These are phyloP conservation scores for Aegilops tauschii DNA, from an alignment of 176 grass and related monocot species.

Conservation along the genomic window DNA sequence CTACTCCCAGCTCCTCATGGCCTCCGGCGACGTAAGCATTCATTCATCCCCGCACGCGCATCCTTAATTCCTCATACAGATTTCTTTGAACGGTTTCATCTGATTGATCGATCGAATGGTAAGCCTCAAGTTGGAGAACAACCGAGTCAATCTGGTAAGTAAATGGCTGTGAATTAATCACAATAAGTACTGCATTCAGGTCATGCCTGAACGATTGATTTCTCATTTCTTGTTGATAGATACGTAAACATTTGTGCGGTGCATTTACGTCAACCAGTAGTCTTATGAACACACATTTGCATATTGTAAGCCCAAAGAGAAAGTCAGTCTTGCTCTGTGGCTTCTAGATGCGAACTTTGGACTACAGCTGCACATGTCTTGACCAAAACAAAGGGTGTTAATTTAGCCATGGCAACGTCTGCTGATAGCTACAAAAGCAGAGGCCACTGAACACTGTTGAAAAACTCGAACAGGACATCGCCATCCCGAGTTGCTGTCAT, in stretches of 20 bases:
- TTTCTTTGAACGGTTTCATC: background rate
- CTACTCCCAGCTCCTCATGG: constrained; percentile 70
- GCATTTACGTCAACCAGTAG: background rate
- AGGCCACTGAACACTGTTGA: background rate
- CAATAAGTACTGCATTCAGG: background rate
- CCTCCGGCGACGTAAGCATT: constrained; percentile 64
- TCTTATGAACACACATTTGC: background rate
- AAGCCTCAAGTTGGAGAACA: too few species aligned
- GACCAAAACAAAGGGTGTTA: constrained; percentile 4
- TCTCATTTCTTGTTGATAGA: background rate
- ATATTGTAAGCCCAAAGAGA: background rate
- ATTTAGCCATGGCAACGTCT: constrained; percentile 4
- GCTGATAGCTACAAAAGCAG: constrained; percentile 13
- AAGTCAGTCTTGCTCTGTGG: background rate
- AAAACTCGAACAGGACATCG: constrained; percentile 1
- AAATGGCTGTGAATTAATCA: background rate
- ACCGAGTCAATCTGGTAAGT: background rate
- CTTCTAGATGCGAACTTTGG: background rate
- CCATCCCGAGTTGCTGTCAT: background rate
- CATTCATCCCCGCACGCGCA: background rate
- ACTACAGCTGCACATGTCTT: constrained; percentile 10
- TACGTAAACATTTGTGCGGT: background rate
- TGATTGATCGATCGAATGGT: background rate
- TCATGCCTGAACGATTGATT: background rate
- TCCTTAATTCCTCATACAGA: background rate